Percentiles rank a stretch among this genome's conserved stretches.
These are phyloP conservation scores for Suhomyces xylopsoci DNA, from an alignment of 805 yeast genomes.

Conservation along the genomic window DNA sequence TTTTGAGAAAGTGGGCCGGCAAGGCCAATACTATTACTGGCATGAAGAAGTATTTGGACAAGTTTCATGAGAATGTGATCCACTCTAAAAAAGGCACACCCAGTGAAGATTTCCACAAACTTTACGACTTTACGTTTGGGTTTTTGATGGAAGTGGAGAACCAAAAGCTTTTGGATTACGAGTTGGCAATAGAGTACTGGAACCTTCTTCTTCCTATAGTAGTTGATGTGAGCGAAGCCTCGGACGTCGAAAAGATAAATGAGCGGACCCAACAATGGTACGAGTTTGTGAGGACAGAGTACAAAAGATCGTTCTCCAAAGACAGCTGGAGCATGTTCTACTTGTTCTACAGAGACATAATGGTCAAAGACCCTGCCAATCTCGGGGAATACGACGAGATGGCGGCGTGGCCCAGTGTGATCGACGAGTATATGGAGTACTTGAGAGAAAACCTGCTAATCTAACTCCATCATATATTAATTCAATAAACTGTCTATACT, in stretches of 20 bases:
- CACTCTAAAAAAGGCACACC: conserved; percentile 1
- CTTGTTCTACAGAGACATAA: conserved; percentile 55
- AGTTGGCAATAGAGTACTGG: conserved; percentile 78
- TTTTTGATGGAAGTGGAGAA: conserved; percentile 57
- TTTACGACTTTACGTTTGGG: conserved; percentile 71
- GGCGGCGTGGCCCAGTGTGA: conserved; percentile 89
- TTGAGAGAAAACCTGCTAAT: conserved; percentile 26
- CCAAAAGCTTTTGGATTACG: conserved; percentile 53
- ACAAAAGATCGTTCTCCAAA: conserved; percentile 51
- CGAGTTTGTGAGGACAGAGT: conserved; percentile 44
- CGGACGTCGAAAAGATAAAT: not conserved
- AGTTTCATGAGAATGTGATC: conserved; percentile 12
- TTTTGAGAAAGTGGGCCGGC: conserved; percentile 57
- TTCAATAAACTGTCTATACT: conserved; percentile 41
- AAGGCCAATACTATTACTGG: conserved; percentile 31
- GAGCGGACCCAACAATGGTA: conserved; percentile 55
- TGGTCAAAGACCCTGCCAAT: conserved; percentile 43
- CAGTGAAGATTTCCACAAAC: conserved; percentile 44
- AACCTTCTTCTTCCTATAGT: conserved; percentile 46
- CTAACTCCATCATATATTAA: conserved; percentile 11
- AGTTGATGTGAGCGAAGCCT: conserved; percentile 8
- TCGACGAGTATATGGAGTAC: conserved; percentile 79
- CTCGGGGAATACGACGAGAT: conserved; percentile 66
- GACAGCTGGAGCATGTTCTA: conserved; percentile 88
- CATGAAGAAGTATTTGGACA: conserved; percentile 41